Evolutionary conservation across 768 basidiomycete species (phyloP).

Genomic region (Galerina sulciceps): DNA sequence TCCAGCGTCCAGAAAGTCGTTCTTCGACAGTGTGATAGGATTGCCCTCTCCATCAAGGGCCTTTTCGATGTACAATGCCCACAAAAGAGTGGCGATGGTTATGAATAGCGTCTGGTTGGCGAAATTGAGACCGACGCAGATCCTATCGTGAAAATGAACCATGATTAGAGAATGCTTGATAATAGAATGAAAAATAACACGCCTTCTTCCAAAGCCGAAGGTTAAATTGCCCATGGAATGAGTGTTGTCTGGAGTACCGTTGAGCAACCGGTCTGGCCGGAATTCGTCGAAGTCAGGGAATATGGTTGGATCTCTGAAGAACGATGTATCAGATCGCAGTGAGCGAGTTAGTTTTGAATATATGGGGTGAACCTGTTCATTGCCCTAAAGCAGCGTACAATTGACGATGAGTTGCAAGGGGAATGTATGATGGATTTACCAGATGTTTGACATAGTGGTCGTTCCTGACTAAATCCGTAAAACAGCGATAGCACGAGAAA

Average conservation of each 20-base stretch:
- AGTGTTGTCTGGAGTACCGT: not conserved
- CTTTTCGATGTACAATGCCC: constrained; percentile 9
- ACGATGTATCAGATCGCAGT: not conserved
- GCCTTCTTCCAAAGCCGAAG: constrained; percentile 30
- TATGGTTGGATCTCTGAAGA: constrained; percentile 5
- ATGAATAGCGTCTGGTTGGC: constrained; percentile 38
- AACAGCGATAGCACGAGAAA: not conserved
- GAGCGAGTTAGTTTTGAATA: not conserved
- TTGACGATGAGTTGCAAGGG: not conserved
- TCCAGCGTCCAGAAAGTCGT: not conserved
- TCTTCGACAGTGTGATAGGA: not conserved
- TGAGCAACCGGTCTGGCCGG: constrained; percentile 10
- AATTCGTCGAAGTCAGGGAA: constrained; percentile 7
- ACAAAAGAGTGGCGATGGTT: constrained; percentile 31
- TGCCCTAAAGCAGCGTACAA: not conserved
- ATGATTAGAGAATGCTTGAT: not conserved
- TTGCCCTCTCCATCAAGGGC: not conserved
- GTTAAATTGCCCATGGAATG: constrained; percentile 25
- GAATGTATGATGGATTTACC: not conserved
- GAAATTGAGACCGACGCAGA: constrained; percentile 36
- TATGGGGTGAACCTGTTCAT: constrained; percentile 6
- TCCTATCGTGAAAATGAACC: constrained; percentile 1
- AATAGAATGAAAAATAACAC: not conserved
- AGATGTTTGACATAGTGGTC: not conserved
- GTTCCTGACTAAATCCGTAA: not conserved